phyloP scores from a whole-genome alignment of 148 eudicot genomes.

The Persicaria tinctoria region DNA sequence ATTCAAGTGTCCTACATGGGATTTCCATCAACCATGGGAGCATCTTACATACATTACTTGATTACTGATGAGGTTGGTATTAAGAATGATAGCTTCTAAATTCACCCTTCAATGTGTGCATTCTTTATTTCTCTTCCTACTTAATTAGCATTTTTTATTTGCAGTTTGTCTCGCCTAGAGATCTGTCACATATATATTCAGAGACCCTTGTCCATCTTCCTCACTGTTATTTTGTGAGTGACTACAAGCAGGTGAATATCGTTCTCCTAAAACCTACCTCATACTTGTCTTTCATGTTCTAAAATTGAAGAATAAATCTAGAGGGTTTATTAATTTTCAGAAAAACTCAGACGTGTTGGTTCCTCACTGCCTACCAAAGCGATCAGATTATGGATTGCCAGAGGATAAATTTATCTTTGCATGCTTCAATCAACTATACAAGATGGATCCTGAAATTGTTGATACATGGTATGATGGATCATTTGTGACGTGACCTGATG shows the following conservation, averaged over 20 bases:
- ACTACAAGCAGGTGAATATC: slow-evolving; percentile 79
- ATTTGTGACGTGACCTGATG: not conserved
- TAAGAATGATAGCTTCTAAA: slow-evolving; percentile 1
- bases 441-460: slow-evolving; percentile 92
- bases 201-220: slow-evolving; percentile 97
- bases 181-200: slow-evolving; percentile 65
- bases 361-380: slow-evolving; percentile 53
- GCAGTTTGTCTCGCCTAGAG: slow-evolving; percentile 92
- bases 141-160: not conserved
- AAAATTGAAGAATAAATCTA: not conserved
- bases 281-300: not conserved
- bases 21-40: slow-evolving; percentile 97
- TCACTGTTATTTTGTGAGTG: slow-evolving; percentile 92
- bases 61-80: slow-evolving; percentile 82
- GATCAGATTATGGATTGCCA: slow-evolving; percentile 90
- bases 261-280: not conserved
- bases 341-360: slow-evolving; percentile 89
- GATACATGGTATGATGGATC: slow-evolving; percentile 56
- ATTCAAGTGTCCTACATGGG: slow-evolving; percentile 99
- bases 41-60: slow-evolving; percentile 80
- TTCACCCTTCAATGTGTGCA: not conserved
- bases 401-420: slow-evolving; percentile 93
- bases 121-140: not conserved
- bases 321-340: slow-evolving; percentile 21
- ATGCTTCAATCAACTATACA: slow-evolving; percentile 94